Evolutionary conservation across 805 yeast species (phyloP).

Genomic region (Sugiyamaella smithiae): DNA sequence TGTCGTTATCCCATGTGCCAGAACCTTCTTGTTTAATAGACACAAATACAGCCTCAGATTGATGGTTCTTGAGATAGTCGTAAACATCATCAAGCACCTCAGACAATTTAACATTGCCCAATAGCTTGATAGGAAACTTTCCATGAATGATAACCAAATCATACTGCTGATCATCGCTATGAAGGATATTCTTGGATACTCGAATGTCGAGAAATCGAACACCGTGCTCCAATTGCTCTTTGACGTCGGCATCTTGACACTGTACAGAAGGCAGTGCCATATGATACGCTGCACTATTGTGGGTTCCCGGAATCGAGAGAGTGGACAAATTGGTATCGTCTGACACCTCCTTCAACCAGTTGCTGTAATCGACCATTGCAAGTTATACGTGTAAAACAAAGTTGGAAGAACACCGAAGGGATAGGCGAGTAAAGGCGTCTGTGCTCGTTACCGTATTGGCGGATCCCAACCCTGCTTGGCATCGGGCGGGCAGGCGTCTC

Average conservation of each 20-base stretch:
- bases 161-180: constrained; percentile 35
- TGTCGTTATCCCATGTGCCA: constrained; percentile 54
- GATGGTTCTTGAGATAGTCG: constrained; percentile 50
- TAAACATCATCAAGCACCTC: constrained; percentile 57
- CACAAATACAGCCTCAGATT: constrained; percentile 60
- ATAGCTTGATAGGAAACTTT: constrained; percentile 66
- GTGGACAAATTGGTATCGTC: constrained; percentile 52
- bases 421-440: too few relatives aligned
- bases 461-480: too few relatives aligned
- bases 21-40: constrained; percentile 75
- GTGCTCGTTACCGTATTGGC: too few relatives aligned
- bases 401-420: too few relatives aligned
- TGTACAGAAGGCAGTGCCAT: constrained; percentile 68
- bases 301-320: constrained; percentile 77
- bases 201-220: constrained; percentile 74
- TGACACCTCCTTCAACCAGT: constrained; percentile 54
- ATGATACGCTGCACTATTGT: constrained; percentile 70
- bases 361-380: constrained; percentile 13
- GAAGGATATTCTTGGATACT: constrained; percentile 39
- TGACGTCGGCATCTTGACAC: constrained; percentile 63
- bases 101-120: constrained; percentile 52
- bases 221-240: constrained; percentile 65
- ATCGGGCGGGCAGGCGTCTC: too few relatives aligned
- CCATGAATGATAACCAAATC: constrained; percentile 66
- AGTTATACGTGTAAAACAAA: too few relatives aligned